Evolutionary conservation across 225 moss, liverwort and hornwort genomes (phyloP).

Genomic region (Polytrichum commune): DNA sequence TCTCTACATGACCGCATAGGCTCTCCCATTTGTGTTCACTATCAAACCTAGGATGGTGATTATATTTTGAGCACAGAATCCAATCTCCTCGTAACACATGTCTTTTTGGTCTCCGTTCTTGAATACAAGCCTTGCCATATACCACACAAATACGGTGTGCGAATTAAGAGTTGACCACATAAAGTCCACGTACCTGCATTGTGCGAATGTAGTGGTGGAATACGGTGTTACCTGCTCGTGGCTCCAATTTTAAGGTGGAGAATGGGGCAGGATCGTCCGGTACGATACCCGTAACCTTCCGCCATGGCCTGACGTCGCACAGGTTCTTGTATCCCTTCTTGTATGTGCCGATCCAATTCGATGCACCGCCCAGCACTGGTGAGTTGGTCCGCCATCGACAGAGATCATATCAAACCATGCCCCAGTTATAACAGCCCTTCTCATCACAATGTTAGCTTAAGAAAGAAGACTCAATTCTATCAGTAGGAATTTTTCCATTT

Average conservation of each 20-base stretch:
- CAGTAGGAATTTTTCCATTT: conserved; percentile 13
- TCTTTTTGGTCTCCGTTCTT: too few relatives aligned
- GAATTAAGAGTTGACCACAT: too few relatives aligned
- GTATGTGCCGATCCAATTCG: conserved; percentile 48
- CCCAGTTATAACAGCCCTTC: background rate
- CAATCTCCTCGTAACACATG: too few relatives aligned
- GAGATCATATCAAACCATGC: conserved; percentile 18
- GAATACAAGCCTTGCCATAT: too few relatives aligned
- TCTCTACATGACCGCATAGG: too few relatives aligned
- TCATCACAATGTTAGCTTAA: background rate
- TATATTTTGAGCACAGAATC: too few relatives aligned
- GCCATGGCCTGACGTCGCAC: conserved; percentile 32
- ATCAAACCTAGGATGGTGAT: too few relatives aligned
- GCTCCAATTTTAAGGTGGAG: conserved; percentile 43
- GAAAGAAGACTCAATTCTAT: background rate
- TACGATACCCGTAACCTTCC: conserved; percentile 4
- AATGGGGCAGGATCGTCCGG: conserved; percentile 32
- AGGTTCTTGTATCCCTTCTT: conserved; percentile 29
- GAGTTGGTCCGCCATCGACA: conserved; percentile 4
- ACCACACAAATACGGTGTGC: too few relatives aligned
- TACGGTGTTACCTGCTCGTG: conserved; percentile 28
- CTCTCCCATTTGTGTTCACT: too few relatives aligned
- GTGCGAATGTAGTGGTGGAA: too few relatives aligned
- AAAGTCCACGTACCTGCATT: too few relatives aligned
- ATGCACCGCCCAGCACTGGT: conserved; percentile 35